Conservation (phyloP, 192 early-diverging fungal species). For the Diversispora eburnea region DNA sequence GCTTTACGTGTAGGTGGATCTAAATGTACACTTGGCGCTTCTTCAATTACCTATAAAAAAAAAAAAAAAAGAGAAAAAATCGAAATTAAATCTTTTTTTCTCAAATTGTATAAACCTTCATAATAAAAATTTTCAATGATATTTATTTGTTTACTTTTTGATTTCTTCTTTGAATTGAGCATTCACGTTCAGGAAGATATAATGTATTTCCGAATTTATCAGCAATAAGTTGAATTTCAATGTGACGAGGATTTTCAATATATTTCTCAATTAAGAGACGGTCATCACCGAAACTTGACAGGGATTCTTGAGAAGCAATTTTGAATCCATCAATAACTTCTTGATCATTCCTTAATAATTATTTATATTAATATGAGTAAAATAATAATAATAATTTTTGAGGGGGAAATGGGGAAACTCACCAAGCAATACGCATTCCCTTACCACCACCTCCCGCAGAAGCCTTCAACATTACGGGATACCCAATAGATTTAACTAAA, state of each 20-base stretch:
- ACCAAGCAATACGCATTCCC: constrained; percentile 79
- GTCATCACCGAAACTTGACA: constrained; percentile 84
- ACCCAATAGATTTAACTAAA: constrained; percentile 61
- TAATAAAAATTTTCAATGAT: not conserved
- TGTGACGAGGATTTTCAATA: constrained; percentile 78
- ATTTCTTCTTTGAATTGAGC: constrained; percentile 79
- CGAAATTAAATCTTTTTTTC: not conserved
- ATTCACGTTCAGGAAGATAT: constrained; percentile 89
- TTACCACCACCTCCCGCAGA: constrained; percentile 81
- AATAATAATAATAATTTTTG: not conserved
- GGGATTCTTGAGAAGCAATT: constrained; percentile 74
- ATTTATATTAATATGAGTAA: not conserved
- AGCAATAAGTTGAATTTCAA: constrained; percentile 72
- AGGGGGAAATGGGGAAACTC: not conserved
- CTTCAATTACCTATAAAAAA: constrained; percentile 58
- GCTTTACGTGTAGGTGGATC: constrained; percentile 56
- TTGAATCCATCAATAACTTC: constrained; percentile 73
- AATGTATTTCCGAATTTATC: constrained; percentile 68
- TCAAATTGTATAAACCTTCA: too few species aligned
- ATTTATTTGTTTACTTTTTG: constrained; percentile 47
- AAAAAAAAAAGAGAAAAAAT: not conserved
- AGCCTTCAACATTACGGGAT: constrained; percentile 84
- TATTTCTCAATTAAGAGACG: constrained; percentile 90
- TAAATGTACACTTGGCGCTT: constrained; percentile 75
- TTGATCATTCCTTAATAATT: constrained; percentile 42